Percentiles rank a stretch among this genome's conserved stretches.
phyloP scores from a whole-genome alignment of 495 filamentous ascomycete species.

The Talaromyces stipitatus region DNA sequence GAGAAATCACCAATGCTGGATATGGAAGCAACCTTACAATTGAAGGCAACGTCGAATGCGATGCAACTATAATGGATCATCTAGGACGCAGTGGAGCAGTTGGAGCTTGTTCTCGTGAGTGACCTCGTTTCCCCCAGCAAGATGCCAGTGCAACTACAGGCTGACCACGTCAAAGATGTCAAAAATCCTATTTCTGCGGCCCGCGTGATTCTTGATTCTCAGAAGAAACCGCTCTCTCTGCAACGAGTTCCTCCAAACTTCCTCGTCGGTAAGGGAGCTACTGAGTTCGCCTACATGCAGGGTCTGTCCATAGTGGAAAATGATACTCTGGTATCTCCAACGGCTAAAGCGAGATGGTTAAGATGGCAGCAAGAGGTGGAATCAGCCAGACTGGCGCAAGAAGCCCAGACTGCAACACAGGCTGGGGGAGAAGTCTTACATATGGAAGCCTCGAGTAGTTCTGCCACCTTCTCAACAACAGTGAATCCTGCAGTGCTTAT shows the following conservation, averaged over 20 bases:
- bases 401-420: not conserved
- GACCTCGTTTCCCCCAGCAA: not conserved
- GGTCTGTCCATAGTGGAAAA: constrained; percentile 61
- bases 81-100: constrained; percentile 85
- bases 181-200: constrained; percentile 88
- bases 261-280: constrained; percentile 76
- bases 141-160: not conserved
- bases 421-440: not conserved
- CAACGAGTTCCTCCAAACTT: constrained; percentile 89
- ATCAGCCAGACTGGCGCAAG: constrained; percentile 28
- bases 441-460: not conserved
- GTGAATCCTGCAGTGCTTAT: constrained; percentile 7
- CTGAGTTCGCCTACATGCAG: constrained; percentile 72
- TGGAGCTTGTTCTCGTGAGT: constrained; percentile 81
- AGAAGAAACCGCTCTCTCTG: constrained; percentile 63
- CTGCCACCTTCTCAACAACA: not conserved
- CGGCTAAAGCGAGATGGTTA: constrained; percentile 63
- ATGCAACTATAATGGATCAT: constrained; percentile 89
- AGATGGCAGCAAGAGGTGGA: constrained; percentile 72
- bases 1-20: constrained; percentile 92
- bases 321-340: constrained; percentile 66
- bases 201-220: constrained; percentile 69
- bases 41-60: constrained; percentile 86
- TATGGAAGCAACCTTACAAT: constrained; percentile 92
- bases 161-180: constrained; percentile 50